Percentiles rank a stretch among this genome's conserved stretches.
Conservation (phyloP, 306 rosid species). For the Cotoneaster glaucophyllus region DNA sequence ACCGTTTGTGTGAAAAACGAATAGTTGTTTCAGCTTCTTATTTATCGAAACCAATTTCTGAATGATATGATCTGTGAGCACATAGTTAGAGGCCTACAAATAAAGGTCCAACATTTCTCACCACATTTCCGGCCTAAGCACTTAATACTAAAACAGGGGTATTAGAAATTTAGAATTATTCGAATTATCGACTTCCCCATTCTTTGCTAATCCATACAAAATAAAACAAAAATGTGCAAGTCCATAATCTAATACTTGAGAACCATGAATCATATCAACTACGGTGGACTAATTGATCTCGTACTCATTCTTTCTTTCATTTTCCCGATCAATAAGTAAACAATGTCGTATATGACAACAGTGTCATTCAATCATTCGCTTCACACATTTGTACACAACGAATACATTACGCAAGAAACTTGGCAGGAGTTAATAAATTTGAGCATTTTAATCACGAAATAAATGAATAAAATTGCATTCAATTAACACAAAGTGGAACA, state of each 20-base stretch:
- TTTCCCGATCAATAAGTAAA: background rate
- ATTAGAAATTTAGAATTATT: too few relatives aligned
- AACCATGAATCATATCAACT: background rate
- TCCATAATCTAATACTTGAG: background rate
- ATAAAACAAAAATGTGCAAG: background rate
- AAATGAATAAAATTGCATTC: background rate
- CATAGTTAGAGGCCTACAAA: background rate
- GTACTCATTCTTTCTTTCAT: background rate
- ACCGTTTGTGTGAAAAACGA: background rate
- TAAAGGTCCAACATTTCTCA: background rate
- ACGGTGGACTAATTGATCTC: background rate
- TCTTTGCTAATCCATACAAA: too few relatives aligned
- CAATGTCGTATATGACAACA: background rate
- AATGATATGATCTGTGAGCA: background rate
- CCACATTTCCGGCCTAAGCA: background rate
- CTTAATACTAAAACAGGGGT: too few relatives aligned
- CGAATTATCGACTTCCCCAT: too few relatives aligned
- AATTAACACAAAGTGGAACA: background rate
- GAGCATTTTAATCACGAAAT: background rate
- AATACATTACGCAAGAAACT: background rate
- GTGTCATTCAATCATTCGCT: background rate
- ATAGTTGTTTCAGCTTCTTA: background rate
- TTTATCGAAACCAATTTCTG: background rate
- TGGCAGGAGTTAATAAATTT: background rate
- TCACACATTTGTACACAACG: background rate